Conservation (phyloP, 495 filamentous ascomycete genomes). For the Massariosphaeria phaeospora region DNA sequence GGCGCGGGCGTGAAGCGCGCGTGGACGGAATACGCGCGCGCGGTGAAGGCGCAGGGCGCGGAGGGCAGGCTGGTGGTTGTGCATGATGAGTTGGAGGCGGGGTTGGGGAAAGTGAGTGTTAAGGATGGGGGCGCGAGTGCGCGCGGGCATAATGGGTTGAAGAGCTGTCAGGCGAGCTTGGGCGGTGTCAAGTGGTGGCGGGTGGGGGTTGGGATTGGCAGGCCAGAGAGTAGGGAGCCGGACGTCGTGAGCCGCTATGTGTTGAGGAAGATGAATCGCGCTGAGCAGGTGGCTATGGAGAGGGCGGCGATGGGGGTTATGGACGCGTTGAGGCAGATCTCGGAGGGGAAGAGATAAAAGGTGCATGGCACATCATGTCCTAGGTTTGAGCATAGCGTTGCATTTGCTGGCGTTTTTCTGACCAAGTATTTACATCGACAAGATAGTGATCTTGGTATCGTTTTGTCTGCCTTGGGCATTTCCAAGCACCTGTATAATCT, state of each 20-base stretch:
- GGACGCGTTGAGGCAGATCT: conserved; percentile 47
- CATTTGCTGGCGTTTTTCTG: background rate
- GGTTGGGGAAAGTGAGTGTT: conserved; percentile 60
- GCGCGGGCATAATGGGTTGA: conserved; percentile 76
- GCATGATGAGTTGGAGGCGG: conserved; percentile 77
- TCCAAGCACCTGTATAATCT: background rate
- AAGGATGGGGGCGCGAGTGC: conserved; percentile 52
- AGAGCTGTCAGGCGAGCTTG: conserved; percentile 55
- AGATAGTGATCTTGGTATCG: too few species aligned
- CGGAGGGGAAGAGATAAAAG: conserved; percentile 31
- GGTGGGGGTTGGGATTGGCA: conserved; percentile 68
- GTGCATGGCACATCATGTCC: background rate
- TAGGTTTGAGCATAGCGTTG: background rate
- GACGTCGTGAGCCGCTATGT: conserved; percentile 62
- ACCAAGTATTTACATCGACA: too few species aligned
- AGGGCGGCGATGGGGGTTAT: conserved; percentile 50
- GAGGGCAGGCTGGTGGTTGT: conserved; percentile 60
- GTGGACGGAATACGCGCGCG: conserved; percentile 26
- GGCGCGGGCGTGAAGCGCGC: conserved; percentile 35
- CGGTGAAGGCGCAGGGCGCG: conserved; percentile 14
- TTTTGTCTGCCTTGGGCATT: too few species aligned
- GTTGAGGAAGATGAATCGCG: conserved; percentile 53
- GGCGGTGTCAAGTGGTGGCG: conserved; percentile 45
- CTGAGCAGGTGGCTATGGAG: conserved; percentile 49
- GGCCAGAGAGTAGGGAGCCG: conserved; percentile 56